Evolutionary conservation across 768 basidiomycete species (phyloP).

Genomic region (Trametes cinnabarina): DNA sequence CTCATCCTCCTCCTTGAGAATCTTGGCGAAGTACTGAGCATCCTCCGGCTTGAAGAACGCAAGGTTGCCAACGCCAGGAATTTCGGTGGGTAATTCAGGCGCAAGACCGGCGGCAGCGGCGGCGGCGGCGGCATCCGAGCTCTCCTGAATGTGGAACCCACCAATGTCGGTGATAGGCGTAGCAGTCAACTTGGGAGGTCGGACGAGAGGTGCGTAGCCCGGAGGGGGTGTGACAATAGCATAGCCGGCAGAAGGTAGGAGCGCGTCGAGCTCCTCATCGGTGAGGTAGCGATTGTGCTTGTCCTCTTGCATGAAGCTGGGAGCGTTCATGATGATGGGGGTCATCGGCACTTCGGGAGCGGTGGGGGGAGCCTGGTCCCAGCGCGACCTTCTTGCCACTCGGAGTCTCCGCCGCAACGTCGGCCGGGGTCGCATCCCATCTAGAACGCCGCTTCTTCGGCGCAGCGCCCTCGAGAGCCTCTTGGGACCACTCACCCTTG

Average conservation of each 20-base stretch:
- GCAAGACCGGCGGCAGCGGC: slow-evolving; percentile 91
- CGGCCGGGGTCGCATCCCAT: slow-evolving; percentile 93
- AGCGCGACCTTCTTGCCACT: slow-evolving; percentile 77
- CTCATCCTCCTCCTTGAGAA: slow-evolving; percentile 93
- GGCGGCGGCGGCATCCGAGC: slow-evolving; percentile 83
- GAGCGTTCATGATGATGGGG: slow-evolving; percentile 86
- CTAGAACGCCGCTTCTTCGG: slow-evolving; percentile 92
- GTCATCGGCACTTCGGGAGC: slow-evolving; percentile 62
- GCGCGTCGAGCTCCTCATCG: slow-evolving; percentile 91
- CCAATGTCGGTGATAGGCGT: slow-evolving; percentile 55
- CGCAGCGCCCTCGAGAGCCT: slow-evolving; percentile 68
- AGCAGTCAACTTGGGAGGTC: slow-evolving; percentile 51
- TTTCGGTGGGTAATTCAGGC: slow-evolving; percentile 93
- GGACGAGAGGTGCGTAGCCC: slow-evolving; percentile 81
- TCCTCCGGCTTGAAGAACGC: slow-evolving; percentile 99
- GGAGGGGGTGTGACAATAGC: slow-evolving; percentile 90
- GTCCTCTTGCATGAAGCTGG: slow-evolving; percentile 82
- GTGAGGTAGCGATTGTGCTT: slow-evolving; percentile 95
- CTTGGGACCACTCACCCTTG: slow-evolving; percentile 74
- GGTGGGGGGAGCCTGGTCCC: slow-evolving; percentile 90
- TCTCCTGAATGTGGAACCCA: slow-evolving; percentile 96
- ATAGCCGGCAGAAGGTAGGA: slow-evolving; percentile 86
- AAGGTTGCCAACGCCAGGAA: slow-evolving; percentile 94
- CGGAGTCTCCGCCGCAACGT: slow-evolving; percentile 63
- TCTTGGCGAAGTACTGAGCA: slow-evolving; percentile 96